A percentile compares a stretch with the other conserved stretches of the same genome.
Evolutionary conservation across 2,329 filamentous ascomycete species (phyloP).

Genomic region (Paracoccidioides lutzii): DNA sequence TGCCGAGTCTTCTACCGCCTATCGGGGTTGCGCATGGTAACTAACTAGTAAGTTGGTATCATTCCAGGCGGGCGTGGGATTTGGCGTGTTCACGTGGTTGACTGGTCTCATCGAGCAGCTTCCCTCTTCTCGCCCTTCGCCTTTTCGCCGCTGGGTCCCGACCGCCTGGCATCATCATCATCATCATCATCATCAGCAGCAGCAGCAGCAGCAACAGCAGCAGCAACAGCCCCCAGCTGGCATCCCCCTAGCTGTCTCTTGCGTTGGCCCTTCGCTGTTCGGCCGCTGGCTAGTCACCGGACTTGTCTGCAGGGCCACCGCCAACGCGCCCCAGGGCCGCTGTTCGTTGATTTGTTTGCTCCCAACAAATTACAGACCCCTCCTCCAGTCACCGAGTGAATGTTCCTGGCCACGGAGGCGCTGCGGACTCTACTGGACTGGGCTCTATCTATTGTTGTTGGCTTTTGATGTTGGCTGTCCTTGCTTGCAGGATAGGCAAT

Average conservation of each 20-base stretch:
- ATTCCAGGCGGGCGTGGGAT: not conserved
- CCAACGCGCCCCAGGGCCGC: not conserved
- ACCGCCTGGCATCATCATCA: not conserved
- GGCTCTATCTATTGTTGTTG: not conserved
- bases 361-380: not conserved
- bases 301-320: slow-evolving; percentile 1
- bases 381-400: not conserved
- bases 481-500: not conserved
- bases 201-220: not conserved
- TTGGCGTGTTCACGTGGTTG: not conserved
- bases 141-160: not conserved
- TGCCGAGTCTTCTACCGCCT: not conserved
- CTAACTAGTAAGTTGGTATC: not conserved
- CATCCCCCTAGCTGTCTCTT: slow-evolving; percentile 2
- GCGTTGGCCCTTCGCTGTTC: slow-evolving; percentile 7
- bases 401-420: not conserved
- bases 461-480: not conserved
- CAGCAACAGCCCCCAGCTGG: not conserved
- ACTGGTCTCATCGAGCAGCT: not conserved
- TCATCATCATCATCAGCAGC: too few species aligned
- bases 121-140: not conserved
- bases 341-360: not conserved
- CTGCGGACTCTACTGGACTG: not conserved
- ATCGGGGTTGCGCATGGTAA: not conserved
- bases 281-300: slow-evolving; percentile 7